Evolutionary conservation across 139 green algal species (phyloP).

Genomic region (Nannochloris sp.): DNA sequence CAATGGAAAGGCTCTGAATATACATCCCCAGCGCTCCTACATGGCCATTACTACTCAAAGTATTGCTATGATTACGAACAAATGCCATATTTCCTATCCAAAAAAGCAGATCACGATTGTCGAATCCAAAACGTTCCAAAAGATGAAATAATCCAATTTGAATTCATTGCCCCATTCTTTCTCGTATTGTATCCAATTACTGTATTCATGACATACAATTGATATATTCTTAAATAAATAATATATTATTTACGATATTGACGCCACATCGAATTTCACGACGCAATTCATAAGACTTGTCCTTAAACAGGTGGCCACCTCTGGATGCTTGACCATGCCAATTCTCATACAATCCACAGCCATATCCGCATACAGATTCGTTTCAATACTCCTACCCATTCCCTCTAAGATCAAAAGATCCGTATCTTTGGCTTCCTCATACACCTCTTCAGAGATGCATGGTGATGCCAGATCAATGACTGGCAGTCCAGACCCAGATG

Average conservation of each 20-base stretch:
- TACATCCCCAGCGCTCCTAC: no score
- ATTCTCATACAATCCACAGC: slow-evolving; percentile 43
- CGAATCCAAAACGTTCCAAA: background rate
- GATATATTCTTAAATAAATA: slow-evolving; percentile 3
- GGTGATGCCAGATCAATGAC: slow-evolving; percentile 69
- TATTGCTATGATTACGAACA: no score
- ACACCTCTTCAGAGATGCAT: slow-evolving; percentile 56
- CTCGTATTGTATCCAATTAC: no score
- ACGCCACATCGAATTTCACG: slow-evolving; percentile 45
- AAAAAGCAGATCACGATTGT: background rate
- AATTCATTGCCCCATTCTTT: background rate
- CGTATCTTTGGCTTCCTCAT: slow-evolving; percentile 40
- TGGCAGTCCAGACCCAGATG: slow-evolving; percentile 64
- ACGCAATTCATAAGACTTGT: slow-evolving; percentile 79
- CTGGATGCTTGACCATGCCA: slow-evolving; percentile 77
- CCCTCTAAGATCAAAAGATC: slow-evolving; percentile 88
- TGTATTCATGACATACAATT: background rate
- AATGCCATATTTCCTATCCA: background rate
- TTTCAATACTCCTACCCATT: slow-evolving; percentile 87
- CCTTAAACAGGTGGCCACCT: slow-evolving; percentile 64
- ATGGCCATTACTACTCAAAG: no score
- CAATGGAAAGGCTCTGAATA: slow-evolving; percentile 4
- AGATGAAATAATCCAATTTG: background rate
- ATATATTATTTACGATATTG: background rate
- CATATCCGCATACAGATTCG: slow-evolving; percentile 73